Evolutionary conservation across 768 basidiomycete genomes (phyloP).

Genomic region (Suillus placidus): DNA sequence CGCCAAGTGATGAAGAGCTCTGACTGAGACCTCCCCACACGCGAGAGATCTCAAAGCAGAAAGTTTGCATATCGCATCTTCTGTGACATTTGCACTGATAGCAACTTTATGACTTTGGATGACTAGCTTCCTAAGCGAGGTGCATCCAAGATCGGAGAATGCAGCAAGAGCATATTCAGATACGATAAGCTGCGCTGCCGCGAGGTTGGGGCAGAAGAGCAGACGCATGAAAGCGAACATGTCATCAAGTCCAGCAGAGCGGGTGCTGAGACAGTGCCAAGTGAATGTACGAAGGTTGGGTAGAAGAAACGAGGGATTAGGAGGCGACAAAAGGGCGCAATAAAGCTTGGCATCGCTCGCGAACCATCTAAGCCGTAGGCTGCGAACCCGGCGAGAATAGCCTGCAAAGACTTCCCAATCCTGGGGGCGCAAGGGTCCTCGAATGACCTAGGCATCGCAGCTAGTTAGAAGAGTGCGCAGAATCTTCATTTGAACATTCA

Average conservation of each 20-base stretch:
- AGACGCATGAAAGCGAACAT: conserved; percentile 28
- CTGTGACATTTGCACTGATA: conserved; percentile 4
- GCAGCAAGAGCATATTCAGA: conserved; percentile 1
- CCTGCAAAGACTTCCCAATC: conserved; percentile 34
- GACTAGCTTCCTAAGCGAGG: conserved; percentile 3
- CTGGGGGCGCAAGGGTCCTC: conserved; percentile 20
- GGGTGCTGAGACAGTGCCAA: conserved; percentile 9
- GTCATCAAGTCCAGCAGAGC: conserved; percentile 17
- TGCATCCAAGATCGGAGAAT: conserved; percentile 1
- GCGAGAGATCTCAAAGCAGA: conserved; percentile 1
- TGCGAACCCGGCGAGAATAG: conserved; percentile 33
- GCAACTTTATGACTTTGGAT: not conserved
- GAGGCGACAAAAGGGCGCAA: conserved; percentile 18
- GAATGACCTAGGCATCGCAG: conserved; percentile 20
- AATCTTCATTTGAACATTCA: not conserved
- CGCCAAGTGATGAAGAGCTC: conserved; percentile 1
- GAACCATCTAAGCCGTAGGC: conserved; percentile 32
- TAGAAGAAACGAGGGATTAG: conserved; percentile 21
- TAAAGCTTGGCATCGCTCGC: conserved; percentile 30
- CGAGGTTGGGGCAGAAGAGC: conserved; percentile 21
- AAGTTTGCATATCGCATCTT: not conserved
- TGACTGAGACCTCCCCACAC: conserved; percentile 1
- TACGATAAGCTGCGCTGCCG: not conserved
- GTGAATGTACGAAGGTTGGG: conserved; percentile 31
- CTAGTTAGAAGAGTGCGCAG: not conserved